Evolutionary conservation across 2,329 filamentous ascomycete species (phyloP), one percentile per base, ranked within the genome.

Genomic region (Aspergillus sojae): DNA sequence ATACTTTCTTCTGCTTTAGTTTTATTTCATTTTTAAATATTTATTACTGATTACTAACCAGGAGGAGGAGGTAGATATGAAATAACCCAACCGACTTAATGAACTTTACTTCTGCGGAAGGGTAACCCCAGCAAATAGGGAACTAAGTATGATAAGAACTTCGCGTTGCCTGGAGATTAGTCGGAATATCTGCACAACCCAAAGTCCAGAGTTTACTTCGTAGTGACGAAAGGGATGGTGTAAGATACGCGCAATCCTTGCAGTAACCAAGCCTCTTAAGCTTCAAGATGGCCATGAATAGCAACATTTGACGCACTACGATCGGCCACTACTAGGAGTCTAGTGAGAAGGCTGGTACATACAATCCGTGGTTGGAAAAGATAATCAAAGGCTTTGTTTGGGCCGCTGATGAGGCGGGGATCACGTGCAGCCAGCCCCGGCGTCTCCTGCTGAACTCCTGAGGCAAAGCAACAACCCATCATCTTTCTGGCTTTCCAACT

Each of bases 381-480:
- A 50, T 19, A 16, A 28, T 30, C 14, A 30, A 48, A 14, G n/a
- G 23, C 12, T 14, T 23, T 48, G 39, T 41, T 41, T 36, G 14
- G 34, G 34, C 34, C 5, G 34, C 34, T 6, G 34, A 36, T 36
- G 43, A 52, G 41, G 45, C 43, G 23, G 30, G 19, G n/a, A 60
- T 60, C 58, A 60, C 58, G 58, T 60, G 58, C 48, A 5, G 30
- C 48, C 30, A 55, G 11, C 52, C 39, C 39, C 39, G 36, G 23
- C 58, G 12, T 60, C 58, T 52, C 46, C 58, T 52, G 39, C 52
- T 21, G 26, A 21, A 60, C 58, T 60, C 58, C 34, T 54, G 58
- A 54, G 2, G 34, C 46, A 50, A 36, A 53, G 23, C 57, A 60
- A 30, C 46, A 43, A 32, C 19, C 23, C 34, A 28, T 43, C 46